A percentile compares a stretch with the other conserved stretches of the same genome.
phyloP scores from a whole-genome alignment of 371 early-diverging fungal genomes.

The Phascolomyces articulosus region DNA sequence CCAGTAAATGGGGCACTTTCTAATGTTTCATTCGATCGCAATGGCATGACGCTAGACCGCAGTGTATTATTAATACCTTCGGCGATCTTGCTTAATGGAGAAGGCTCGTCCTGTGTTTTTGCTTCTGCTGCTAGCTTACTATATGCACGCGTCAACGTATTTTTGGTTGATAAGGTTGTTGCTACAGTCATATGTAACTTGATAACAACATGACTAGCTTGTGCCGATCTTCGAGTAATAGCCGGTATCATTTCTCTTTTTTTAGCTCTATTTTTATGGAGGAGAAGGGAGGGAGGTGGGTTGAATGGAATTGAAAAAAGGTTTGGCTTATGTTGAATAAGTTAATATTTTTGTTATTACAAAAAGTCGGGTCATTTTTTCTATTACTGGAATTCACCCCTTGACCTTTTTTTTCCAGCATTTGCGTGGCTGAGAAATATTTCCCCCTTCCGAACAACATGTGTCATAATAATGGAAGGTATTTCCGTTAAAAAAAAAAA shows the following conservation, averaged over 20 bases:
- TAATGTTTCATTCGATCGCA: conserved; percentile 12
- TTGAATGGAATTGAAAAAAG: background rate
- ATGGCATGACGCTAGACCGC: conserved; percentile 21
- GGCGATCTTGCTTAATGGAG: conserved; percentile 37
- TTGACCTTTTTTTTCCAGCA: background rate
- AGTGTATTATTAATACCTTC: conserved; percentile 28
- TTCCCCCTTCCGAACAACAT: background rate
- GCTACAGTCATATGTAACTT: background rate
- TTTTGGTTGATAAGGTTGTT: background rate
- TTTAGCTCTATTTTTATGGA: background rate
- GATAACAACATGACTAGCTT: background rate
- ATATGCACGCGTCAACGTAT: background rate
- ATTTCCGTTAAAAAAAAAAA: too few relatives aligned
- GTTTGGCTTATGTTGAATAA: background rate
- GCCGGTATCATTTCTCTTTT: conserved; percentile 11
- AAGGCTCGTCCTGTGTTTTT: conserved; percentile 16
- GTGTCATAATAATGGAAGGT: background rate
- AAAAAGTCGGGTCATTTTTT: conserved; percentile 4
- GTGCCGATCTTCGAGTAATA: conserved; percentile 4
- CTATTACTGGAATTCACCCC: background rate
- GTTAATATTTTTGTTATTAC: conserved; percentile 5
- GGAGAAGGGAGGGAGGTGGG: too few relatives aligned
- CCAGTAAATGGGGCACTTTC: too few relatives aligned
- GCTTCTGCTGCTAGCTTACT: conserved; percentile 18
- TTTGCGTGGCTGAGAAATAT: background rate